Percentiles rank a stretch among this genome's conserved stretches.
Evolutionary conservation across 129 eudicot species (phyloP).

Genomic region (Solidago caesia): DNA sequence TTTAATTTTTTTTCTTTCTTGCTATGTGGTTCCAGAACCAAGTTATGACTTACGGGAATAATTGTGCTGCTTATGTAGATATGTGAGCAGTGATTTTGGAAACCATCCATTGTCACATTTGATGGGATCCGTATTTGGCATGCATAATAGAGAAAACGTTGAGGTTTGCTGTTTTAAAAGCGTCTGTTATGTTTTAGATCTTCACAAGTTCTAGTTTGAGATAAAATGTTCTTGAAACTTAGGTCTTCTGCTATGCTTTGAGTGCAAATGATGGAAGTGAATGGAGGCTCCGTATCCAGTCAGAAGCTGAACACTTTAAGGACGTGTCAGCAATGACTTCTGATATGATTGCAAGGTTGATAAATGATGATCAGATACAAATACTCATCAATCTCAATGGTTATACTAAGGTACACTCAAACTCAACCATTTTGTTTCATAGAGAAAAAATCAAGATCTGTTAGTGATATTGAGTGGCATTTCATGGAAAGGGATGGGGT

Average conservation of each 20-base stretch:
- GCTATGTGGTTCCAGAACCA: slow-evolving; percentile 4
- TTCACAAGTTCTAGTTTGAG: slow-evolving; percentile 14
- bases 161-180: slow-evolving; percentile 46
- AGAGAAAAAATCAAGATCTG: background rate
- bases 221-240: slow-evolving; percentile 2
- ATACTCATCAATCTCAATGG: slow-evolving; percentile 92
- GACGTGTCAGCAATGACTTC: slow-evolving; percentile 93
- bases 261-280: slow-evolving; percentile 92
- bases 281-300: slow-evolving; percentile 83
- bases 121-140: slow-evolving; percentile 99
- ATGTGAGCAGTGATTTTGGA: slow-evolving; percentile 98
- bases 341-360: slow-evolving; percentile 75
- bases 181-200: slow-evolving; percentile 7
- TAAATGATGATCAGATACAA: slow-evolving; percentile 86
- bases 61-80: slow-evolving; percentile 41
- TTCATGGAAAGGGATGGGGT: background rate
- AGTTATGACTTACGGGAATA: background rate
- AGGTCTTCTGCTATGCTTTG: slow-evolving; percentile 96
- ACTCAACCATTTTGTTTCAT: background rate
- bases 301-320: slow-evolving; percentile 88
- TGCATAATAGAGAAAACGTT: slow-evolving; percentile 74
- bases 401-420: slow-evolving; percentile 72
- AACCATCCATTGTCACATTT: slow-evolving; percentile 95
- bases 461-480: background rate
- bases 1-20: background rate